Evolutionary conservation across 495 filamentous ascomycete genomes (phyloP), one percentile per base, ranked within the genome.

Genomic region (Penicillium antarcticum): DNA sequence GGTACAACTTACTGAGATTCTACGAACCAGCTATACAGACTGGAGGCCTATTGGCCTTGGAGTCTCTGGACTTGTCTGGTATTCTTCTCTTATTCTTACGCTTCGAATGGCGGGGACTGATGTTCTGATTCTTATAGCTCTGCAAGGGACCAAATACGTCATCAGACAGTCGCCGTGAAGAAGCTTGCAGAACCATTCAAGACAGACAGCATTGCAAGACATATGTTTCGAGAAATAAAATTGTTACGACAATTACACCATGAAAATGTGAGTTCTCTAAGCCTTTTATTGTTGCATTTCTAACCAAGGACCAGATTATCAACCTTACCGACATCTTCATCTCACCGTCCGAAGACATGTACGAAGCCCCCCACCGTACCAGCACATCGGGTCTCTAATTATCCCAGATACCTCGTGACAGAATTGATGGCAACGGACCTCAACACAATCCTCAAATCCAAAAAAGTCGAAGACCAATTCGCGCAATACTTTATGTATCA

Each of bases 141-240:
- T 36, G 94, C 94, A 38, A 91, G 86, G 72, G 94, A 98, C 67
- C 89, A 96, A 74, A 88, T 97, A 60, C 91, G 89, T 34, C 83
- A 79, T 60, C 87, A 91, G 60, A 89, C 88, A 62, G 92, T 98
- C 42, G 94, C 94, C 33, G 90, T 98, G 57, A 98, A 98, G 82
- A 98, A 98, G 78, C 96, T 98, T 60, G 95, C 95, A 86, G 96
- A 97, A 76, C 94, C 94, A 5, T 98, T 98, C 75, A 94, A 90
- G 76, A 96, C 94, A 10, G 91, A 89, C 2, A 90, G 95, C 35
- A 75, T 98, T 38, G 92, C 94, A 8, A 96, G 97, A 76, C 79
- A 95, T 63, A 97, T 94, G 29, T 97, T 95, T 63, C 87, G 94
- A 52, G 94, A 98, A 63, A 75, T 98, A 68, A 97, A 97, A 77